phyloP scores from a whole-genome alignment of 371 early-diverging fungal genomes.

The Rhizopus arrhizus region DNA sequence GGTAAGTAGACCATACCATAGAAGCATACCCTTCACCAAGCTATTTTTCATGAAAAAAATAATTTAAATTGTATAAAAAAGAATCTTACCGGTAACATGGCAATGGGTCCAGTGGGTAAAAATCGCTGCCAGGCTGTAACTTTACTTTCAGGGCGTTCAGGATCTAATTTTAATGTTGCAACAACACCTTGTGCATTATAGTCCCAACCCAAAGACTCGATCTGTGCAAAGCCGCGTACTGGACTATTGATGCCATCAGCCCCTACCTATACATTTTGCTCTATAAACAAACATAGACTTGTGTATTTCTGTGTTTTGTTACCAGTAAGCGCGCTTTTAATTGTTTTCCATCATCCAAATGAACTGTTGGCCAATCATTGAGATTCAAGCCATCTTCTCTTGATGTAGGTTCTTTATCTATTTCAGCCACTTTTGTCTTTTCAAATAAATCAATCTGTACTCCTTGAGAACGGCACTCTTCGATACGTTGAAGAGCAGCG shows the following conservation, averaged over 20 bases:
- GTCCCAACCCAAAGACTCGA: constrained; percentile 86
- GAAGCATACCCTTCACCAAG: constrained; percentile 68
- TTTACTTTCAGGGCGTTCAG: constrained; percentile 43
- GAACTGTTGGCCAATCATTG: constrained; percentile 67
- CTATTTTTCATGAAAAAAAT: constrained; percentile 24
- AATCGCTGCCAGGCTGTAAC: constrained; percentile 91
- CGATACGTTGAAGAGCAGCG: constrained; percentile 51
- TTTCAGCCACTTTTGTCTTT: constrained; percentile 59
- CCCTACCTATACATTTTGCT: constrained; percentile 58
- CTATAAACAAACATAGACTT: background rate
- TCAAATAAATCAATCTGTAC: constrained; percentile 55
- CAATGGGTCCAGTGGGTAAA: constrained; percentile 92
- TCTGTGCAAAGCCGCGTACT: constrained; percentile 82
- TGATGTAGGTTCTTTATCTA: constrained; percentile 12
- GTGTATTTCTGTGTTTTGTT: constrained; percentile 11
- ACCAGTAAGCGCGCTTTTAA: constrained; percentile 63
- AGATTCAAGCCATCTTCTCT: constrained; percentile 34
- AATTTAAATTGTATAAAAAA: background rate
- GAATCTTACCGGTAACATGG: constrained; percentile 79
- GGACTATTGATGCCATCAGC: constrained; percentile 92
- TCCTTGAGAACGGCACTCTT: constrained; percentile 39
- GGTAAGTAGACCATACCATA: constrained; percentile 89
- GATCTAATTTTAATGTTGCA: constrained; percentile 73
- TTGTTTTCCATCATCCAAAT: constrained; percentile 56
- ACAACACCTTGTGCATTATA: constrained; percentile 89